Percentiles rank a stretch among this genome's conserved stretches.
These are phyloP conservation scores for Candida nanaspora DNA, from an alignment of 805 yeast genomes.

Conservation along the genomic window DNA sequence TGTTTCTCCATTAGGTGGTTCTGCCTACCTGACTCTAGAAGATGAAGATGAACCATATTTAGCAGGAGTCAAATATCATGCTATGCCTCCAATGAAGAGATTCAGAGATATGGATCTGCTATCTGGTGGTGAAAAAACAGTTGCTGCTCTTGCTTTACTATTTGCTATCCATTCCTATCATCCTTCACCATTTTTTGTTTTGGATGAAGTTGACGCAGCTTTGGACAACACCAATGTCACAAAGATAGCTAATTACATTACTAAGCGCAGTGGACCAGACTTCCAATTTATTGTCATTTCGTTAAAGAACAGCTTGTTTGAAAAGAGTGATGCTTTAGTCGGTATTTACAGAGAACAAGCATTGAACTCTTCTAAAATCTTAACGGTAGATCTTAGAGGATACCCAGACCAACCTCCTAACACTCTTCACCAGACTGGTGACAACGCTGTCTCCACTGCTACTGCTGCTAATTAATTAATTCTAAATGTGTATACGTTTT, in stretches of 20 bases:
- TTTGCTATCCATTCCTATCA: slow-evolving; percentile 87
- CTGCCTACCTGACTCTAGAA: slow-evolving; percentile 83
- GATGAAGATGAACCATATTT: slow-evolving; percentile 86
- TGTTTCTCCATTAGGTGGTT: slow-evolving; percentile 78
- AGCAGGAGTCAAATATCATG: slow-evolving; percentile 81
- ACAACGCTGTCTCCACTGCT: neutral
- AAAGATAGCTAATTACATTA: slow-evolving; percentile 80
- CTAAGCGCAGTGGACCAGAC: slow-evolving; percentile 62
- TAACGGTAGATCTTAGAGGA: slow-evolving; percentile 64
- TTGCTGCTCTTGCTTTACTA: slow-evolving; percentile 89
- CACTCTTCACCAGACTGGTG: neutral
- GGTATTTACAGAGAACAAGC: slow-evolving; percentile 85
- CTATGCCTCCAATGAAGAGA: slow-evolving; percentile 93
- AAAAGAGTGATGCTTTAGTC: slow-evolving; percentile 81
- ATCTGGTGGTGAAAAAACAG: slow-evolving; percentile 95
- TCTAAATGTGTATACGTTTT: no score
- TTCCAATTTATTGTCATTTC: slow-evolving; percentile 92
- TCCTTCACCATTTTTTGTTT: slow-evolving; percentile 92
- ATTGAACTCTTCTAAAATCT: slow-evolving; percentile 63
- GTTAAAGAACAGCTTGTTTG: slow-evolving; percentile 79
- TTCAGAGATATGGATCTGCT: slow-evolving; percentile 87
- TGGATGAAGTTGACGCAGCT: slow-evolving; percentile 98
- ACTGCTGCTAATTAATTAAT: neutral
- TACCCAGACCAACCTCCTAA: slow-evolving; percentile 39
- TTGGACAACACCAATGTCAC: slow-evolving; percentile 84